phyloP scores from a whole-genome alignment of 1,284 basidiomycete species.

The Puccinia triticina region DNA sequence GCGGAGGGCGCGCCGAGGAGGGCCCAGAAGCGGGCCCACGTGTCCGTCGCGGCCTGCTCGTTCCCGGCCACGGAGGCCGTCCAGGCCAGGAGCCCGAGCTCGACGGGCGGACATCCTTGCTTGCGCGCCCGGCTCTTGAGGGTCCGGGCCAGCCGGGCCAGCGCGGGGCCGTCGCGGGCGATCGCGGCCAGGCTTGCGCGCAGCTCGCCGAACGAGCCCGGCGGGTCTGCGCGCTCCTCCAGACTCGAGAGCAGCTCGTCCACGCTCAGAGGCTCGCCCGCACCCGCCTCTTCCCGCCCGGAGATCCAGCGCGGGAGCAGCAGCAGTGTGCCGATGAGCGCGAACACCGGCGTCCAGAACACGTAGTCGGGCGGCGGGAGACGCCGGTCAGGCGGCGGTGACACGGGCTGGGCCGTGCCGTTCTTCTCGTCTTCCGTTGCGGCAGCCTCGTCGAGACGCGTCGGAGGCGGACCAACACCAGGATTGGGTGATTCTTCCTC shows the following conservation, averaged over 20 bases:
- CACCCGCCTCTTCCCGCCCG: no score
- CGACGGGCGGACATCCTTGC: neutral
- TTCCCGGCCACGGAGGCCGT: neutral
- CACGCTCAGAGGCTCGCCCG: neutral
- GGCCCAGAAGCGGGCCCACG: neutral
- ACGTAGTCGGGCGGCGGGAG: neutral
- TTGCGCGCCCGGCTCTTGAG: neutral
- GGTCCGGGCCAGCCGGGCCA: neutral
- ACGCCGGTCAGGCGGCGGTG: neutral
- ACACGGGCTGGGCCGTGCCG: neutral
- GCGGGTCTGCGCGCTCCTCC: neutral
- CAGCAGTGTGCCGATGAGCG: no score
- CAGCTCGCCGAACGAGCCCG: neutral
- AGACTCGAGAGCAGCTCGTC: neutral
- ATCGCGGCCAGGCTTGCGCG: neutral
- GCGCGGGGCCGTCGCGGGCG: neutral
- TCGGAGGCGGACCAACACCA: neutral
- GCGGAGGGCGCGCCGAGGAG: neutral
- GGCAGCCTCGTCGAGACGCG: neutral
- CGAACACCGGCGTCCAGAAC: neutral
- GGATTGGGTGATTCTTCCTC: no score
- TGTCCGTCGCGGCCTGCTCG: neutral
- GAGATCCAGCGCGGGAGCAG: no score
- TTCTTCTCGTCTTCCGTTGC: neutral
- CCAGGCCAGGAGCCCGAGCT: neutral